A percentile compares a stretch with the other conserved stretches of the same genome.
Conservation (phyloP, 176 grass and related monocot genomes). For the Saccharum spontaneum region DNA sequence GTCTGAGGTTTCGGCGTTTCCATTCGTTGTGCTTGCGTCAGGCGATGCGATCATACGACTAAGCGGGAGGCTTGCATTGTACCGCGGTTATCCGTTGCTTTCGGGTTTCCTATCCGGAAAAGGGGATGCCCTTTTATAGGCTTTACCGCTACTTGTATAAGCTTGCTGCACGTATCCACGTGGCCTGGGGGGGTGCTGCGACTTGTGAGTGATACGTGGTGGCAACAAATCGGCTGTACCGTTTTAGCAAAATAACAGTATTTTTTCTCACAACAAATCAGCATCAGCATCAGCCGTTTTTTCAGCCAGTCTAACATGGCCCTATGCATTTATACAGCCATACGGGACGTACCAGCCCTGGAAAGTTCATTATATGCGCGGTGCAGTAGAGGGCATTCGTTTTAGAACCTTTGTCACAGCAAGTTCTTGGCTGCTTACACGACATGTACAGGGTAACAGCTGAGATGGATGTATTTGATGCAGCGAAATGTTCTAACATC, state of each 20-base stretch:
- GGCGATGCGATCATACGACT: neutral
- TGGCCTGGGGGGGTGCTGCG: neutral
- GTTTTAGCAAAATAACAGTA: too few species aligned
- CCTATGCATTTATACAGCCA: neutral
- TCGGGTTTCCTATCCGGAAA: neutral
- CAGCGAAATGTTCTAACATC: neutral
- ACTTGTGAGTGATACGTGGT: neutral
- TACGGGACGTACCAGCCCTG: neutral
- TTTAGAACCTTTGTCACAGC: neutral
- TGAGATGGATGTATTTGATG: neutral
- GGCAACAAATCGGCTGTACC: neutral
- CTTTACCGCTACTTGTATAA: neutral
- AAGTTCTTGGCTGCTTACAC: too few species aligned
- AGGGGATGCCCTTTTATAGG: neutral
- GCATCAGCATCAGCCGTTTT: too few species aligned
- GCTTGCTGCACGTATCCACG: neutral
- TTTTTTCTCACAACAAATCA: too few species aligned
- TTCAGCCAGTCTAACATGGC: too few species aligned
- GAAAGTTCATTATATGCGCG: neutral
- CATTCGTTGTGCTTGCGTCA: neutral
- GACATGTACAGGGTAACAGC: too few species aligned
- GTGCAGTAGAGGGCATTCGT: neutral
- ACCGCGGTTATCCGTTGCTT: conserved; percentile 29
- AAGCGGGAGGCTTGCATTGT: neutral
- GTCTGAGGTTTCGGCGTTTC: neutral